Conservation (phyloP, 106 monocot species). For the Vanilla planifolia region DNA sequence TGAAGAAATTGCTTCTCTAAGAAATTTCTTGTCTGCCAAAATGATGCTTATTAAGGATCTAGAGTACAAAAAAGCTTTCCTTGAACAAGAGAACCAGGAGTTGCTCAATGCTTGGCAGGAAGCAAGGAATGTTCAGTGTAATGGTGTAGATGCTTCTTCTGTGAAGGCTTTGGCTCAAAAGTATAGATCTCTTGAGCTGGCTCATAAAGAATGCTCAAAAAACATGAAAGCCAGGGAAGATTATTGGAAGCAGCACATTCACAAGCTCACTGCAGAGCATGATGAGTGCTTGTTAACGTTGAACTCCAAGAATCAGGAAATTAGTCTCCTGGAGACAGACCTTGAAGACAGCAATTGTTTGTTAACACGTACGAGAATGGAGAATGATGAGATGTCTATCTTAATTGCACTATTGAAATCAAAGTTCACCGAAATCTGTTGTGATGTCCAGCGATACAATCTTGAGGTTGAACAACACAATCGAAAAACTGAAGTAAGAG, state of each 20-base stretch:
- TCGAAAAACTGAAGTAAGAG: conserved; percentile 15
- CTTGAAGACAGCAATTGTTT: conserved; percentile 28
- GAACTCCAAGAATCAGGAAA: conserved; percentile 22
- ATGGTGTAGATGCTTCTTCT: conserved; percentile 40
- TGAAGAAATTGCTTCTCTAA: conserved; percentile 62
- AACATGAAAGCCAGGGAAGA: conserved; percentile 48
- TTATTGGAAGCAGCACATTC: conserved; percentile 32
- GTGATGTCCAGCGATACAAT: conserved; percentile 13
- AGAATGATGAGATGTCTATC: conserved; percentile 39
- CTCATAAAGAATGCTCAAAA: conserved; percentile 45
- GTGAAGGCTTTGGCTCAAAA: conserved; percentile 48
- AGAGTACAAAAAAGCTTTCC: conserved; percentile 33
- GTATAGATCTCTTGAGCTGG: conserved; percentile 51
- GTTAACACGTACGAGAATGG: conserved; percentile 34
- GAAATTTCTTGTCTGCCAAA: conserved; percentile 58
- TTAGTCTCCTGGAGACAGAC: conserved; percentile 34
- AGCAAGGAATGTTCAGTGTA: conserved; percentile 46
- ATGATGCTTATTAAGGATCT: conserved; percentile 46
- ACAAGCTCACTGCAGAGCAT: conserved; percentile 43
- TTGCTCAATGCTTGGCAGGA: conserved; percentile 54
- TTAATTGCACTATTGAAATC: conserved; percentile 30
- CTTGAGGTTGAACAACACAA: conserved; percentile 11
- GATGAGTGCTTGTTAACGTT: conserved; percentile 36
- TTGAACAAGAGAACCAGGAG: conserved; percentile 74
- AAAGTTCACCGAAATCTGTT: conserved; percentile 31